Evolutionary conservation across 148 eudicot genomes (phyloP), one percentile per base, ranked within the genome.

Genomic region (Pharnaceum exiguum): DNA sequence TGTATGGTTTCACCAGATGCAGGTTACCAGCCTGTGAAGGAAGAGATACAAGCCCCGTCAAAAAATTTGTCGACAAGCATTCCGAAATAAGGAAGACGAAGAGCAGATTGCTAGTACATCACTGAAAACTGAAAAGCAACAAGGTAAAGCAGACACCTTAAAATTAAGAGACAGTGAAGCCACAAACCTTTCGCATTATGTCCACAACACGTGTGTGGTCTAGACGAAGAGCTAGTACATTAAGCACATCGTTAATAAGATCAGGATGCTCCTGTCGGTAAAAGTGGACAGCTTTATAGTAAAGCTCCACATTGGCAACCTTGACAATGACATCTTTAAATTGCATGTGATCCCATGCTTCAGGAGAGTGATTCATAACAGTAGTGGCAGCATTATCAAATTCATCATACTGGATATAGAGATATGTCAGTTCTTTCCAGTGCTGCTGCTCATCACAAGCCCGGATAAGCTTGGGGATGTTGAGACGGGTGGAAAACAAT

Each of bases 321-420:
- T 93, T 93, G 47, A 78, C 98, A 25, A 77, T 69, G 25, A 93
- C 82, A 72, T 93, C 98, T 71, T 93, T 93, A 69, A 93, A 93
- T 62, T 93, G 98, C 98, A 93, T 93, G 69, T 93, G 98, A 60
- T 93, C 98, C 98, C 98, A 93, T 22, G 98, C 98, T 69, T 88
- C 96, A 42, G 98, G 95, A 43, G 98, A 91, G 74, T 91, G 98
- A 72, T 91, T 91, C 98, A 91, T 91, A 26, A 91, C 86, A 51
- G 98, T 91, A 3, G 94, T 74, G n/a, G 96, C 98, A 71, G 96
- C 98, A 72, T 91, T 91, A 67, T 91, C 98, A 70, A 85, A 91
- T 70, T 91, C 98, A 38, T 91, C 98, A 69, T 91, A 91, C 51
- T 91, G 98, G 74, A 87, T 79, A 59, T 91, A 91, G 33, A 91